A percentile compares a stretch with the other conserved stretches of the same genome.
phyloP scores from a whole-genome alignment of 371 early-diverging fungal genomes.

The Mortierella sp. region DNA sequence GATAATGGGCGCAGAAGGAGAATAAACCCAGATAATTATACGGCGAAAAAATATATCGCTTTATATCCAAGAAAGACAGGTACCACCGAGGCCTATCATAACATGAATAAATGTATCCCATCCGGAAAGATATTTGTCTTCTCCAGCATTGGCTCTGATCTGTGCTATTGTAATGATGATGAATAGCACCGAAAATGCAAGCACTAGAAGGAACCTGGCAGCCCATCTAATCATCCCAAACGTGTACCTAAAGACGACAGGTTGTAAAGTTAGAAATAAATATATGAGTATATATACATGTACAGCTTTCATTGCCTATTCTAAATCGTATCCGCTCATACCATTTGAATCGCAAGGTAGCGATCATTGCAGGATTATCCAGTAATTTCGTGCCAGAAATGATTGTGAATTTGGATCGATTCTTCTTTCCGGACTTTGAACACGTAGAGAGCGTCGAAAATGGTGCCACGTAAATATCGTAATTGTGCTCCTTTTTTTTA shows the following conservation, averaged over 20 bases:
- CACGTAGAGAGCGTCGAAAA: constrained; percentile 37
- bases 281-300: no score
- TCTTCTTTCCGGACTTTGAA: background rate
- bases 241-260: constrained; percentile 4
- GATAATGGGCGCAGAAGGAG: constrained; percentile 13
- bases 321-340: background rate
- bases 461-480: constrained; percentile 44
- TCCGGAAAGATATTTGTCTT: no score
- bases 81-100: no score
- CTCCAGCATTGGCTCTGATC: background rate
- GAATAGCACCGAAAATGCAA: constrained; percentile 18
- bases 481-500: constrained; percentile 6
- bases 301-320: background rate
- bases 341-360: constrained; percentile 42
- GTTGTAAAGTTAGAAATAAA: background rate
- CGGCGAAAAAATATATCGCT: constrained; percentile 3
- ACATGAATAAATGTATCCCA: no score
- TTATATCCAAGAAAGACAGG: no score
- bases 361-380: constrained; percentile 46
- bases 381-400: constrained; percentile 41
- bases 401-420: constrained; percentile 20
- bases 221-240: background rate
- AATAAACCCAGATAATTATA: constrained; percentile 33
- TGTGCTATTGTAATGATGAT: constrained; percentile 24
- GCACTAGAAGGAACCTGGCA: constrained; percentile 5